Percentiles rank a stretch among this genome's conserved stretches.
Evolutionary conservation across 2,329 filamentous ascomycete genomes (phyloP).

Genomic region (Arthrobotrys conoides): DNA sequence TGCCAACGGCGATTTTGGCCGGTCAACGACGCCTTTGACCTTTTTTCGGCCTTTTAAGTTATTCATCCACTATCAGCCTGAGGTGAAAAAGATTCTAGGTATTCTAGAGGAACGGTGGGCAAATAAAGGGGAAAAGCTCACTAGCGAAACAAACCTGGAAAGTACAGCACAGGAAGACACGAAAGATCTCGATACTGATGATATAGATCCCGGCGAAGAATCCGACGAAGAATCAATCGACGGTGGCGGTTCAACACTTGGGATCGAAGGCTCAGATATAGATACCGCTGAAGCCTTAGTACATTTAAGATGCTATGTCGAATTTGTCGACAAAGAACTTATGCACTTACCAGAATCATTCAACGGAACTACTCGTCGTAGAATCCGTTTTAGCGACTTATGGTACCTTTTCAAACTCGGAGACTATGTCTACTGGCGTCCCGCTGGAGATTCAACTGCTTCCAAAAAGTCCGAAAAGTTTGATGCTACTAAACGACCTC

Average conservation of each 20-base stretch:
- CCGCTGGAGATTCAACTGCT: background rate
- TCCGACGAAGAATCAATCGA: conserved; percentile 58
- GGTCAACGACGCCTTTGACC: conserved; percentile 66
- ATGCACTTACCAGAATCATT: conserved; percentile 66
- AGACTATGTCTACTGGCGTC: conserved; percentile 62
- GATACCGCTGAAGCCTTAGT: conserved; percentile 67
- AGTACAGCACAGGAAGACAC: conserved; percentile 62
- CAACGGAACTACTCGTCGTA: conserved; percentile 36
- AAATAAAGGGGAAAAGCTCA: conserved; percentile 66
- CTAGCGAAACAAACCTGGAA: background rate
- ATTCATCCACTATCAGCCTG: conserved; percentile 68
- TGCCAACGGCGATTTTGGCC: conserved; percentile 66
- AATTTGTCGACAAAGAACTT: conserved; percentile 69
- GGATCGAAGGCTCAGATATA: conserved; percentile 67
- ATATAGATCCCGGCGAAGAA: conserved; percentile 60
- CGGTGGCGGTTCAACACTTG: conserved; percentile 62
- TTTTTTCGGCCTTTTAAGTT: conserved; percentile 68
- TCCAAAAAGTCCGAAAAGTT: background rate
- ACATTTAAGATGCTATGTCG: conserved; percentile 69
- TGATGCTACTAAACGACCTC: background rate
- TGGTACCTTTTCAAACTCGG: conserved; percentile 68
- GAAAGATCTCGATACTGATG: conserved; percentile 65
- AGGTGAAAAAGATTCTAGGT: conserved; percentile 67
- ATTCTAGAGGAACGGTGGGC: conserved; percentile 68
- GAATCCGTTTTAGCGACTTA: conserved; percentile 68